Evolutionary conservation across 208 protist species (phyloP).

Genomic region (Trypanosoma rangeli): DNA sequence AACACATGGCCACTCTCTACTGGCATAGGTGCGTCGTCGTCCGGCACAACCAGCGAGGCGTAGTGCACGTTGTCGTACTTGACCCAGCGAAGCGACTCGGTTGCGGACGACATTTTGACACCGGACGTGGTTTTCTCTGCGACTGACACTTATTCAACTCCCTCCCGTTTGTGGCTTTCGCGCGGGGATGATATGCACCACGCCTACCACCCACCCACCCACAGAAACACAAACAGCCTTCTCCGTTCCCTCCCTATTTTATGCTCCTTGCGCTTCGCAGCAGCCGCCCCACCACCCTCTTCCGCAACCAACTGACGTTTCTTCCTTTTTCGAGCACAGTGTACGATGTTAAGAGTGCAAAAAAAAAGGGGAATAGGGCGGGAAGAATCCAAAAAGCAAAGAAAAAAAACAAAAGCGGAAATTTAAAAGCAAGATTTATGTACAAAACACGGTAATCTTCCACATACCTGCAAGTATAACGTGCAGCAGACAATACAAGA

Average conservation of each 20-base stretch:
- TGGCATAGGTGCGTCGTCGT: slow-evolving; percentile 38
- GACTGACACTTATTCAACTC: background rate
- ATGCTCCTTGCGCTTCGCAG: background rate
- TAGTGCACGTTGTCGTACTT: slow-evolving; percentile 73
- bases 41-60: slow-evolving; percentile 51
- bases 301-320: background rate
- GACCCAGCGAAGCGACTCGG: slow-evolving; percentile 67
- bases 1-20: slow-evolving; percentile 40
- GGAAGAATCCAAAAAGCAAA: slow-evolving; percentile 11
- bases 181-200: too few species aligned
- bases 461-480: too few species aligned
- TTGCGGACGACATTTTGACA: background rate
- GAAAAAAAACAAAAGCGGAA: background rate
- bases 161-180: background rate
- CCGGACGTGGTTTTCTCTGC: background rate
- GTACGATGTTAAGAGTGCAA: background rate
- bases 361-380: background rate
- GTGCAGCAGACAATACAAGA: too few species aligned
- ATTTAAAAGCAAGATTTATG: slow-evolving; percentile 6
- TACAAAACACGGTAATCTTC: too few species aligned
- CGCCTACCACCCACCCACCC: background rate
- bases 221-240: background rate
- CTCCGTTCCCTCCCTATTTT: background rate
- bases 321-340: background rate
- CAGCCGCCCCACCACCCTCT: background rate